phyloP scores from a whole-genome alignment of 768 basidiomycete species.

The Pluteus cervinus region DNA sequence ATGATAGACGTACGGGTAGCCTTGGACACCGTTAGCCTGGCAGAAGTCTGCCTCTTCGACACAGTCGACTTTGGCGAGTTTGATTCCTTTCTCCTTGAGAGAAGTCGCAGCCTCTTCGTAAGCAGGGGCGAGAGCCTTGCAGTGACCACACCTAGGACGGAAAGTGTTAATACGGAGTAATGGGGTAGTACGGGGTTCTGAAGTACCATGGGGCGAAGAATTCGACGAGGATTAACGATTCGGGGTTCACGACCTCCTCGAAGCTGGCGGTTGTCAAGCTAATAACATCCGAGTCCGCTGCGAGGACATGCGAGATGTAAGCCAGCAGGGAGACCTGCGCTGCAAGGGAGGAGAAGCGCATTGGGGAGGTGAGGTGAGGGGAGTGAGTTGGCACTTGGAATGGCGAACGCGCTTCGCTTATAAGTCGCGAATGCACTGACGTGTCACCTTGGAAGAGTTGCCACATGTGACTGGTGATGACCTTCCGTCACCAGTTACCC shows the following conservation, averaged over 20 bases:
- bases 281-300: slow-evolving; percentile 73
- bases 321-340: slow-evolving; percentile 49
- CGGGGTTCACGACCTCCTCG: slow-evolving; percentile 54
- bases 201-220: slow-evolving; percentile 86
- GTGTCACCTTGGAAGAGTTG: slow-evolving; percentile 47
- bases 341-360: slow-evolving; percentile 60
- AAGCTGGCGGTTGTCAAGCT: slow-evolving; percentile 69
- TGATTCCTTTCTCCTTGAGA: slow-evolving; percentile 86
- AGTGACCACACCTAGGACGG: slow-evolving; percentile 81
- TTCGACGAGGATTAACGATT: slow-evolving; percentile 83
- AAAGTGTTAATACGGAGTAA: not conserved
- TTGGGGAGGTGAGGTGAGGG: slow-evolving; percentile 29
- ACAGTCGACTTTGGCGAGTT: slow-evolving; percentile 95
- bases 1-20: slow-evolving; percentile 75
- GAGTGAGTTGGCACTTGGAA: too few species aligned
- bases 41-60: slow-evolving; percentile 93
- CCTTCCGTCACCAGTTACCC: too few species aligned
- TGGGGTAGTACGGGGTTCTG: slow-evolving; percentile 1
- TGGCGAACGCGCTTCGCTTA: slow-evolving; percentile 15
- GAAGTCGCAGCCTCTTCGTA: slow-evolving; percentile 92
- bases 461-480: slow-evolving; percentile 8
- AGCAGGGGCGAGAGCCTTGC: slow-evolving; percentile 91
- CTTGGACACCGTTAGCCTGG: slow-evolving; percentile 79
- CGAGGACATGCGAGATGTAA: slow-evolving; percentile 44
- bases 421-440: slow-evolving; percentile 34